phyloP scores from a whole-genome alignment of 1,139 yeast genomes.

The Protomyces inouyei region DNA sequence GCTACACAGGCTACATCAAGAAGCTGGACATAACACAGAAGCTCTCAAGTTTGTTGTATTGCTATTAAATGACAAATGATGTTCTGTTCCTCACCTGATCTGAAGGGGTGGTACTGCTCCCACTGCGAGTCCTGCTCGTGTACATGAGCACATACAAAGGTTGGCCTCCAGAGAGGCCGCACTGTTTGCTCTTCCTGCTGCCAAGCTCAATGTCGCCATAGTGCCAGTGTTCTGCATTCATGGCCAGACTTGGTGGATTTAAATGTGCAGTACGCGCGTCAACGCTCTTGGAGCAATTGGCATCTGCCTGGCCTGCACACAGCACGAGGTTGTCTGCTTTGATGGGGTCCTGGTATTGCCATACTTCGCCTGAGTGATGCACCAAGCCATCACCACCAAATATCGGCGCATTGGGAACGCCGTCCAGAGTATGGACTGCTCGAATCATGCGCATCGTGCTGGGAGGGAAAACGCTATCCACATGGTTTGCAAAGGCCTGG shows the following conservation, averaged over 20 bases:
- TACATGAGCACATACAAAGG: constrained; percentile 7
- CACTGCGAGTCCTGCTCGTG: background rate
- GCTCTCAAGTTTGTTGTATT: no score
- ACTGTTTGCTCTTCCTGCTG: constrained; percentile 8
- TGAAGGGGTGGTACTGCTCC: background rate
- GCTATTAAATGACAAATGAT: background rate
- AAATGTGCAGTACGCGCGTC: background rate
- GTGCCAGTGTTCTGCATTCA: constrained; percentile 11
- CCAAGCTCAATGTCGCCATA: constrained; percentile 19
- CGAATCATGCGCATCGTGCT: constrained; percentile 3
- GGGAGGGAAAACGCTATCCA: constrained; percentile 5
- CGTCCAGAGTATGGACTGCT: constrained; percentile 17
- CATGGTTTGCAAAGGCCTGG: background rate
- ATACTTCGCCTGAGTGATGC: constrained; percentile 21
- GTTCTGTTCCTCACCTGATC: background rate
- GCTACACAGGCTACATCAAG: no score
- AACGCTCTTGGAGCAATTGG: constrained; percentile 1
- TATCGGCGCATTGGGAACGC: constrained; percentile 1
- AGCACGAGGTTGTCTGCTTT: constrained; percentile 5
- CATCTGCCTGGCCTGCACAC: constrained; percentile 10
- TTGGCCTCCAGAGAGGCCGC: constrained; percentile 19
- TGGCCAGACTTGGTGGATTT: constrained; percentile 10
- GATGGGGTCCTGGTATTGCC: constrained; percentile 18
- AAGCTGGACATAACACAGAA: no score
- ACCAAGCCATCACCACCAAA: background rate